These are phyloP conservation scores for Dactylonectria estremocensis DNA, from an alignment of 2,329 filamentous ascomycete genomes.

Conservation along the genomic window DNA sequence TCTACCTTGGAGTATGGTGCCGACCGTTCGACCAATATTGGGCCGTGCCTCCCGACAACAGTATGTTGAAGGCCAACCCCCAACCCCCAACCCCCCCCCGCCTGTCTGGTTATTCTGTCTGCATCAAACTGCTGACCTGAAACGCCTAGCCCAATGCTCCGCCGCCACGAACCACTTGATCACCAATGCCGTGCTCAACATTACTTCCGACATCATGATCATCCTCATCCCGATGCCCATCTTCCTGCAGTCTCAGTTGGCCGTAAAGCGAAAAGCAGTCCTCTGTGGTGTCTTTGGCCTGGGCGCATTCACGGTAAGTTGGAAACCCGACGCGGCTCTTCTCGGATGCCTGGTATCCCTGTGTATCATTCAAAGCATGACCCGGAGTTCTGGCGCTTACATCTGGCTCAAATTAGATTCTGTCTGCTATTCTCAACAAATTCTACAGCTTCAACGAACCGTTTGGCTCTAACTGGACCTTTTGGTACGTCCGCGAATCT, in stretches of 20 bases:
- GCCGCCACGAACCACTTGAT: too few relatives aligned
- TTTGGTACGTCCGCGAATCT: conserved; percentile 17
- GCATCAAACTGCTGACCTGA: too few relatives aligned
- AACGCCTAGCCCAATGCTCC: too few relatives aligned
- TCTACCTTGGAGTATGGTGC: conserved; percentile 68
- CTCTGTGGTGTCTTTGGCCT: conserved; percentile 63
- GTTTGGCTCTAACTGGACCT: conserved; percentile 16
- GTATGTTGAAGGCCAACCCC: conserved; percentile 52
- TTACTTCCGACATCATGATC: conserved; percentile 72
- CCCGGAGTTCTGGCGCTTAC: too few relatives aligned
- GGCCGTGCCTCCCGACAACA: conserved; percentile 67
- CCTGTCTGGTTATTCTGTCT: too few relatives aligned
- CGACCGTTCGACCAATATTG: conserved; percentile 70
- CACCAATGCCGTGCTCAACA: conserved; percentile 70
- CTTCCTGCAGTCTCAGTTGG: conserved; percentile 64
- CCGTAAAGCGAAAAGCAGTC: conserved; percentile 65
- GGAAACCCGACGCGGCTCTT: too few relatives aligned
- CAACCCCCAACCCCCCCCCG: too few relatives aligned
- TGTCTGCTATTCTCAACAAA: conserved; percentile 16
- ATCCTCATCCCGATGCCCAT: conserved; percentile 69
- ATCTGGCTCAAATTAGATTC: too few relatives aligned
- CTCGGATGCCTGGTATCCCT: too few relatives aligned
- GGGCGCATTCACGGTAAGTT: too few relatives aligned
- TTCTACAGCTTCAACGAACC: conserved; percentile 14
- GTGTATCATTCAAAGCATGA: too few relatives aligned